Evolutionary conservation across 2,329 filamentous ascomycete species (phyloP).

Genomic region (Macroventuria anomochaeta): DNA sequence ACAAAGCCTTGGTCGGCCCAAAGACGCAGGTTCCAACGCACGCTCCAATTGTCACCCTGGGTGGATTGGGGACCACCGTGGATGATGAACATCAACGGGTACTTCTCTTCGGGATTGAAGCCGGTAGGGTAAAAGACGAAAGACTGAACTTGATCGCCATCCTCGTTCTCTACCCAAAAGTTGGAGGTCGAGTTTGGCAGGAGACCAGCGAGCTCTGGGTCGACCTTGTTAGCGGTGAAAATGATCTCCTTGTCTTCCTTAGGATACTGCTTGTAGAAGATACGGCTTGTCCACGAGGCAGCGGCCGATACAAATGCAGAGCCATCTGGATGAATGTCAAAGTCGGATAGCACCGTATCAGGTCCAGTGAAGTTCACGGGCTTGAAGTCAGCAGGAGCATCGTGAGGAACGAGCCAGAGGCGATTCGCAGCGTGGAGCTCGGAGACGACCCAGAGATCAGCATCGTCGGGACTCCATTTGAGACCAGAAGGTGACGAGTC

Average conservation of each 20-base stretch:
- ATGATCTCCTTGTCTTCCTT: constrained; percentile 50
- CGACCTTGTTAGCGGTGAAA: constrained; percentile 68
- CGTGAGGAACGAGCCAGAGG: constrained; percentile 68
- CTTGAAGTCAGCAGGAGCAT: constrained; percentile 59
- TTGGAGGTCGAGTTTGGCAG: constrained; percentile 67
- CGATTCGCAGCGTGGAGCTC: constrained; percentile 40
- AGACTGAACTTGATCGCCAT: constrained; percentile 65
- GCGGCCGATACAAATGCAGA: constrained; percentile 53
- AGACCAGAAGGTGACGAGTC: constrained; percentile 40
- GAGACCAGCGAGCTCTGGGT: constrained; percentile 70
- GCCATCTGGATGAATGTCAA: constrained; percentile 66
- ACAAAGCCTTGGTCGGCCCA: constrained; percentile 89
- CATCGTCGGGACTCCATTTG: constrained; percentile 40
- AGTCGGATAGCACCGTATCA: constrained; percentile 43
- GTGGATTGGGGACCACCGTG: constrained; percentile 83
- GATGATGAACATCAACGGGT: constrained; percentile 78
- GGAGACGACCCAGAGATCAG: constrained; percentile 42
- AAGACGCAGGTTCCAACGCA: constrained; percentile 81
- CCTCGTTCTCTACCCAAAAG: constrained; percentile 72
- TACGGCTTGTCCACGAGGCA: constrained; percentile 41
- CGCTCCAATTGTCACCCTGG: constrained; percentile 77
- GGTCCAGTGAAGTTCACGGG: constrained; percentile 53
- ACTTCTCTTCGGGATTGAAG: constrained; percentile 74
- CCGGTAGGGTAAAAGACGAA: constrained; percentile 68
- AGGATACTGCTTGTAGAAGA: constrained; percentile 40